Conservation (phyloP, 805 yeast genomes). For the Scheffersomyces ergatensis region DNA sequence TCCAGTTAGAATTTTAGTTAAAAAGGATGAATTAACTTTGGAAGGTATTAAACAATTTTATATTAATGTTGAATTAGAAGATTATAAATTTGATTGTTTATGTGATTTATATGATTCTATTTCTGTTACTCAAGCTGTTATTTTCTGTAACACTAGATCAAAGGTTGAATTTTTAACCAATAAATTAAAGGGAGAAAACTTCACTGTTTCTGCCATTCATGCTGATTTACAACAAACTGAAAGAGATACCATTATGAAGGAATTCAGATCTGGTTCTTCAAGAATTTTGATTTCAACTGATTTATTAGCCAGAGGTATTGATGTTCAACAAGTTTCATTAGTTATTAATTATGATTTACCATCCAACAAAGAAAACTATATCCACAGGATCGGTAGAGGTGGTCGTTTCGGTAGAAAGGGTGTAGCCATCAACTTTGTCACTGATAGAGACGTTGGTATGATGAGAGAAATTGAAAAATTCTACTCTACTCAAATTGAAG, state of each 20-base stretch:
- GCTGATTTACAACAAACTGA: constrained; percentile 93
- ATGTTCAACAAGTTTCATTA: constrained; percentile 94
- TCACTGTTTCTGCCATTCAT: constrained; percentile 93
- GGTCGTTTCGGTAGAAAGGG: constrained; percentile 99
- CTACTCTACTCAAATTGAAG: constrained; percentile 86
- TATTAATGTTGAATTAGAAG: constrained; percentile 89
- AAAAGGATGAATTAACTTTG: constrained; percentile 90
- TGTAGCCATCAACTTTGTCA: constrained; percentile 92
- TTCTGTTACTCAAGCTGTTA: constrained; percentile 95
- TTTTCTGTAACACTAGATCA: constrained; percentile 93
- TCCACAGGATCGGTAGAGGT: constrained; percentile 97
- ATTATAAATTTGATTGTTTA: constrained; percentile 90
- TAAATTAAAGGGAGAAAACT: constrained; percentile 72
- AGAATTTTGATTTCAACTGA: constrained; percentile 92
- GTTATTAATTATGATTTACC: constrained; percentile 95
- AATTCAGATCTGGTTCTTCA: constrained; percentile 91
- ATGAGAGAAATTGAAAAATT: constrained; percentile 85
- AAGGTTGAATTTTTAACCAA: constrained; percentile 89
- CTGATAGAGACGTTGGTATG: constrained; percentile 69
- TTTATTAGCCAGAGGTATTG: constrained; percentile 96
- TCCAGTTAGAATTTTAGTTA: constrained; percentile 91
- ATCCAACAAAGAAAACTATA: constrained; percentile 84
- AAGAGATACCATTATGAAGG: constrained; percentile 92
- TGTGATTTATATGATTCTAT: constrained; percentile 94
- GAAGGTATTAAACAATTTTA: constrained; percentile 95